Conservation (phyloP, 257 asterid genomes). For the Jasminum sambac region DNA sequence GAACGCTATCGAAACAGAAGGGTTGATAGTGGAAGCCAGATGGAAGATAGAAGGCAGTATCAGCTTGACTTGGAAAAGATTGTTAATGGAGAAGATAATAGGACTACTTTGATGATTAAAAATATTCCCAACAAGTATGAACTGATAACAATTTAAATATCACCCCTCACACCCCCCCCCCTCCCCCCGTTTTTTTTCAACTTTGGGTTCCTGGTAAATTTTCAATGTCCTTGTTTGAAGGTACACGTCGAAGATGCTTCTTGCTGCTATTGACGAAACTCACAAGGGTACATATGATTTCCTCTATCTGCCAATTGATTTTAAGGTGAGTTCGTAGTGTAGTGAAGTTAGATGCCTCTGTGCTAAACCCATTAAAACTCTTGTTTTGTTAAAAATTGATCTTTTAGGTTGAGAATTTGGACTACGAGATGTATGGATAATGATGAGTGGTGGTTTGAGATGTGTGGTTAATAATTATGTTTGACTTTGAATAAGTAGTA, state of each 20-base stretch:
- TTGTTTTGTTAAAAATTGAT: too few species aligned
- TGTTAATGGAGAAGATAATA: constrained; percentile 65
- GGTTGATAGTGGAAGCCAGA: constrained; percentile 64
- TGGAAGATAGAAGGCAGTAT: constrained; percentile 76
- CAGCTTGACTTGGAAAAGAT: constrained; percentile 92
- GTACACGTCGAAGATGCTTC: constrained; percentile 97
- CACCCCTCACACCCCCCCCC: too few species aligned
- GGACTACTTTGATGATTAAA: constrained; percentile 95
- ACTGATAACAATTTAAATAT: constrained; percentile 17
- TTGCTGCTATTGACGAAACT: constrained; percentile 84
- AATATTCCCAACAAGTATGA: constrained; percentile 98
- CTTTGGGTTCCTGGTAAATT: constrained; percentile 10
- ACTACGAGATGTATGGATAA: too few species aligned
- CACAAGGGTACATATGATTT: constrained; percentile 92
- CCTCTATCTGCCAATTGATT: constrained; percentile 93
- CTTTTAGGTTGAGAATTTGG: too few species aligned
- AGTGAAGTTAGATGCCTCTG: neutral
- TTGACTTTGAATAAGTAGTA: too few species aligned
- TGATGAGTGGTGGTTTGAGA: too few species aligned
- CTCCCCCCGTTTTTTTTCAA: constrained; percentile 17
- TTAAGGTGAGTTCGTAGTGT: constrained; percentile 54
- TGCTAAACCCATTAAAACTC: constrained; percentile 6
- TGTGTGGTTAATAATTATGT: too few species aligned
- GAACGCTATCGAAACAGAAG: constrained; percentile 83
- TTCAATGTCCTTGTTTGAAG: constrained; percentile 35